Base-by-base conservation (phyloP, 2,329 filamentous ascomycete species). In the Clathrospora elynae region DNA sequence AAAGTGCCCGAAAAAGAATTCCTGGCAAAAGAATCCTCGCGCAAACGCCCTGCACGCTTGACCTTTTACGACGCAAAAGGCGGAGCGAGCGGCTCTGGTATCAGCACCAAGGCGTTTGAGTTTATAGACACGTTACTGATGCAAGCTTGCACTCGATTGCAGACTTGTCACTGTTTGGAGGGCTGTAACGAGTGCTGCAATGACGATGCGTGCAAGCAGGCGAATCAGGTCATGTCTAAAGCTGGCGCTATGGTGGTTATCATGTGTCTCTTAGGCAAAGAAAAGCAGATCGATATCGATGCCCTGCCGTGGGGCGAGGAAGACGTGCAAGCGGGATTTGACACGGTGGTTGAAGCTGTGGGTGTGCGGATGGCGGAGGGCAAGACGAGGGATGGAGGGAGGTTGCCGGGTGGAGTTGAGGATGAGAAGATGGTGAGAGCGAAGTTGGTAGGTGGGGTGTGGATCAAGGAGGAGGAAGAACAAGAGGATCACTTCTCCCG, bases 51-150 rank as follows among this genome's bases (percentile, higher is more conserved):
- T 0, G 93, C 90, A 0, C 77, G 93, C 1, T 72, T 99, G 33
- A 96, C 90, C 0, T 96, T 99, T 62, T 99, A 97, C 71, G 93
- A 97, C 66, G 86, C 90, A 2, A 96, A 95, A 70, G 93, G 93
- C 6, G 92, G 92, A 0, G 80, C 87, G 0, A 81, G 82, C 29
- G 92, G 92, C 0, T 87, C 83, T 0, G 93, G 93, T 0, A 95
- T 96, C 56, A 90, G 87, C 49, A 88, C 86, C 25, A 96, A 96
- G 66, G 92, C 90, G 0, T 97, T 97, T 61, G 92, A 97, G 61
- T 95, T 95, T 62, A 78, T 96, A 13, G 90, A 96, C 60, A 67
- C 86, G 22, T 73, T 97, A 22, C 78, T 97, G 1, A 74, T 75
- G 13, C 86, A 91, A 62, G 92, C 91, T 0, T 79, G 93, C 24